These are phyloP conservation scores for Puccinia polysora DNA, from an alignment of 1,284 basidiomycete genomes.

Conservation along the genomic window DNA sequence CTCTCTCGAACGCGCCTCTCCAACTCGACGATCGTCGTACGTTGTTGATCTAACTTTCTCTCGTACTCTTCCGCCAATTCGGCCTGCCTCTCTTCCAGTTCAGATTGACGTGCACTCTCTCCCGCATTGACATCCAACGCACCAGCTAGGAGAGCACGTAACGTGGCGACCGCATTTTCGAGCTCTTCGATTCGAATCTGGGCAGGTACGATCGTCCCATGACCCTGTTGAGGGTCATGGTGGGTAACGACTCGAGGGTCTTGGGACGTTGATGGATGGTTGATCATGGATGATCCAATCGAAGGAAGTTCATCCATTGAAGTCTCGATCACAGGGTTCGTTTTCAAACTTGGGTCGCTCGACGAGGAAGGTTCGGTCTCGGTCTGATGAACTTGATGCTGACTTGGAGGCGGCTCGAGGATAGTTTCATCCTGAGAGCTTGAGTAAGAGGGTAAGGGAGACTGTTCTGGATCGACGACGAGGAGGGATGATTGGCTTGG, in stretches of 20 bases:
- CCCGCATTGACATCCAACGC: not conserved
- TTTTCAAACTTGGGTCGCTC: too few relatives aligned
- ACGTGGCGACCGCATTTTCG: not conserved
- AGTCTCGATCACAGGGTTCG: too few relatives aligned
- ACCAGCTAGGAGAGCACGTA: not conserved
- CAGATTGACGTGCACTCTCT: not conserved
- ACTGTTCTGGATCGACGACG: not conserved
- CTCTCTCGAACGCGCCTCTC: not conserved
- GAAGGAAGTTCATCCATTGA: too few relatives aligned
- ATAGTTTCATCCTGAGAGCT: not conserved
- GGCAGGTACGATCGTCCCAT: not conserved
- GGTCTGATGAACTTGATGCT: too few relatives aligned
- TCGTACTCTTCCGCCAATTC: not conserved
- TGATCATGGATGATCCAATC: too few relatives aligned
- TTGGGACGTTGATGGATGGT: too few relatives aligned
- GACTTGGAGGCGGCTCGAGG: too few relatives aligned
- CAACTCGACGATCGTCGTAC: not conserved
- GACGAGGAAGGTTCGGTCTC: too few relatives aligned
- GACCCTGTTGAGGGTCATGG: too few relatives aligned
- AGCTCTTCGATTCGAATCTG: constrained; percentile 8
- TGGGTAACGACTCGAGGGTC: too few relatives aligned
- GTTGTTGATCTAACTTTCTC: not conserved
- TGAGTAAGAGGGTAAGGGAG: not conserved
- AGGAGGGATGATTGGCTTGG: not conserved
- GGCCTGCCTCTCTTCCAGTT: not conserved